Base-by-base conservation (phyloP, 2,329 filamentous ascomycete genomes). In the Fusarium goolgardi region DNA sequence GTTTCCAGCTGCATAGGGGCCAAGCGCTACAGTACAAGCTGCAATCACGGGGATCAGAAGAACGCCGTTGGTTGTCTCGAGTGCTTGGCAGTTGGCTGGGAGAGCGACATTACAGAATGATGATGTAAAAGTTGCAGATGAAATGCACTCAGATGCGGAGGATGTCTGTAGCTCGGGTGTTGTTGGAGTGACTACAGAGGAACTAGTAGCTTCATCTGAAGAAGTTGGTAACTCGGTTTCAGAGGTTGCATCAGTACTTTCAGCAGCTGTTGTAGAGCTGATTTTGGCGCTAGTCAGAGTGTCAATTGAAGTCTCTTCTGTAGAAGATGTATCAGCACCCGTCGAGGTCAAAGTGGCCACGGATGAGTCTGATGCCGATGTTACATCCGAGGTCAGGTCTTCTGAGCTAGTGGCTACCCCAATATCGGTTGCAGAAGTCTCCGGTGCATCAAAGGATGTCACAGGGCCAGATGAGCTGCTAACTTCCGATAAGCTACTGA, bases 111-210 rank as follows among this genome's bases (percentile, higher is more conserved):
- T 0, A 5, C 55, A 59, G 50, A 55, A 29, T 1, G 18, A 20
- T n/a, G 31, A 32, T 6, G 6, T 15, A 6, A 31, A 49, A 6
- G 21, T 37, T 7, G 32, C 23, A 13, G 41, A 20, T 1, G 55
- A 40, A 16, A 59, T 59, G 12, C 55, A 59, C 20, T 40, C 50
- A 4, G 55, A 25, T 39, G 49, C 39, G 0, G 55, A 55, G 2
- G 55, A 55, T 1, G 25, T n/a, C 5, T 44, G 16, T 1, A 49
- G 12, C 7, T 55, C 32, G 1, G 40, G 7, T 11, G 40, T 59
- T 3, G 55, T 55, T 32, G 55, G 6, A 7, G 20, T 58, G 8
- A 20, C 16, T 6, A 13, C 13, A 2, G 34, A 1, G 8, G 34
- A 20, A 16, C 15, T 49, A 2, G 43, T 49, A 4, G 53, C n/a